Evolutionary conservation across 495 filamentous ascomycete genomes (phyloP), one percentile per base, ranked within the genome.

Genomic region (Tuber umbilicatum): DNA sequence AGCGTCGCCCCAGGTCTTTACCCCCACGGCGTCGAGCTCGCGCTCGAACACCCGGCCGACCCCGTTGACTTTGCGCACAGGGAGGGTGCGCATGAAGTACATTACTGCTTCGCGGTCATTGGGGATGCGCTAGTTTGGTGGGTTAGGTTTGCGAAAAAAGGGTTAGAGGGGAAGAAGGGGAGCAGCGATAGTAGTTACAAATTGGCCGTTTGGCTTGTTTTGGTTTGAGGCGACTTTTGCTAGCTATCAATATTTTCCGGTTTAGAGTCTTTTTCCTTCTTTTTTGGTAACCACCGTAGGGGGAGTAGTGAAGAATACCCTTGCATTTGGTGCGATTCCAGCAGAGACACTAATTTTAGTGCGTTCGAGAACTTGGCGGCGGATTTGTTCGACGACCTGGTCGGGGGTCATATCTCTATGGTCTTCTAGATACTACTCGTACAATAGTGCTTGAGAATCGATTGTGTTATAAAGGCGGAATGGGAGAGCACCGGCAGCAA

Each of bases 161-260:
- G 50, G 42, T 55, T 21, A 10, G 68, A 60, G 35, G n/a, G 60
- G 40, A 35, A 68, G 42, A 38, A 21, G 50, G 5, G 40, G 6
- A n/a, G 45, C 9, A 68, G n/a, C 41, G 42, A 37, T 35, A 41
- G 50, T 35, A 41, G 50, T 74, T 81, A 82, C 79, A 76, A 91
- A 98, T 80, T 98, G 96, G 0, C 95, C 96, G 75, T 99, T 97
- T 5, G 95, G 95, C 80, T 99, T 98, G 84, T 98, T 97, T 76
- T 89, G 88, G 80, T 99, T 98, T 27, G 93, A 96, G 71, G 90
- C 90, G 41, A 99, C 97, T 84, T 99, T 99, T 31, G 96, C 94
- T 7, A 99, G 85, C 80, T 92, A 43, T 37, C 19, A 39, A 35
- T 12, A 27, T 21, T 10, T n/a, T 27, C 50, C 70, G 31, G 40